Base-by-base conservation (phyloP, 371 early-diverging fungal genomes). In the Syncephalastrum monosporum region DNA sequence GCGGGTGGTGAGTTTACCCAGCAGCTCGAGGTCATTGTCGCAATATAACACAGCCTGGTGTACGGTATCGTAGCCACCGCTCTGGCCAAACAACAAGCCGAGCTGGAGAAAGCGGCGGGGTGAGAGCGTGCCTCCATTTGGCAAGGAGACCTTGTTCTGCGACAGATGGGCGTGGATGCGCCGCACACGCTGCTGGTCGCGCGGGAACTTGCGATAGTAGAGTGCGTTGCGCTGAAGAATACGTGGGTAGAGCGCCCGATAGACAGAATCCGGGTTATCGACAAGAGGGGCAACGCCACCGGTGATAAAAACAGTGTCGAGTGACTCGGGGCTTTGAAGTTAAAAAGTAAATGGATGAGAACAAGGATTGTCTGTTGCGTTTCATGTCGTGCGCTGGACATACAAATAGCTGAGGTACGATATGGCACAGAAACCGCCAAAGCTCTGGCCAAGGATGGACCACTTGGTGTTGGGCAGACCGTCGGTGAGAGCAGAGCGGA, bases 281-380 rank as follows among this genome's bases (percentile, higher is more conserved):
- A 82, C 74, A 14, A 86, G 65, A 17, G 90, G 90, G 33, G 89
- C 89, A n/a, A 88, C 77, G 42, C 90, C 90, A 42, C 90, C 90
- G 3, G 90, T 87, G 55, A 87, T 85, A 45, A 79, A 85, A 0
- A 85, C 88, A 29, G 80, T 71, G n/a, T 81, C 65, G 45, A 89
- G 52, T 7, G 88, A 86, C n/a, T 74, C 61, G 0, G 90, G 88
- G 62, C 85, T 83, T 63, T 5, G 15, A 44, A 10, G 2, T 42
- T 14, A 27, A 5, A 27, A 27, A 27, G 49, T n/a, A 29, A 15
- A 44, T 21, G 42, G 23, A 53, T 27, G n/a, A 53, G 16, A 27
- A n/a, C 8, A 50, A 17, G 50, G 17, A n/a, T 42, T 42, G 15
- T 24, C 44, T 16, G 13, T 45, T 24, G 24, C 8, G 16, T 27